phyloP scores from a whole-genome alignment of 495 filamentous ascomycete genomes.

The Ramalina intermedia region DNA sequence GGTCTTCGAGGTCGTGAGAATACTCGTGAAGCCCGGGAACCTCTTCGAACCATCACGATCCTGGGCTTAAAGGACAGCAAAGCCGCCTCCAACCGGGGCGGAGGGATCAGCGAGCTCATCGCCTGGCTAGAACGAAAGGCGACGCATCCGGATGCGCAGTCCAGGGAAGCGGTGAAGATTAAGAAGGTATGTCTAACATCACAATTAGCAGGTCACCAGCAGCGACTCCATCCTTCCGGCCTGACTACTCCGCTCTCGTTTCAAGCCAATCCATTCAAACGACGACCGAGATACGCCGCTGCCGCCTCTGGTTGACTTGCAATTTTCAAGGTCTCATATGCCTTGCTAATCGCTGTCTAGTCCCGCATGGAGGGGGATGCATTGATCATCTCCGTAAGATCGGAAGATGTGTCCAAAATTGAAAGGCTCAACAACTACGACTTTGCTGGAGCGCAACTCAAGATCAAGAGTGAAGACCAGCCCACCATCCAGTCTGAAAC shows the following conservation, averaged over 20 bases:
- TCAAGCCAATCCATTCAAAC: slow-evolving; percentile 42
- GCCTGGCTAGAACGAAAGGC: slow-evolving; percentile 75
- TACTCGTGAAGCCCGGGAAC: slow-evolving; percentile 13
- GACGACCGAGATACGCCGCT: slow-evolving; percentile 35
- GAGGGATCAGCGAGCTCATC: slow-evolving; percentile 54
- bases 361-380: slow-evolving; percentile 54
- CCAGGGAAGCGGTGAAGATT: slow-evolving; percentile 45
- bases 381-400: slow-evolving; percentile 50
- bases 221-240: slow-evolving; percentile 16
- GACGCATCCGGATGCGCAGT: slow-evolving; percentile 32
- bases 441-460: slow-evolving; percentile 49
- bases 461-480: slow-evolving; percentile 28
- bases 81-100: slow-evolving; percentile 50
- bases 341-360: slow-evolving; percentile 62
- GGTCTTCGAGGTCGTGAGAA: slow-evolving; percentile 17
- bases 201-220: slow-evolving; percentile 32
- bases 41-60: slow-evolving; percentile 34
- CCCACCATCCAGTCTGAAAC: slow-evolving; percentile 21
- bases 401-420: slow-evolving; percentile 45
- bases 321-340: slow-evolving; percentile 36
- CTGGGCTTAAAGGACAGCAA: slow-evolving; percentile 66
- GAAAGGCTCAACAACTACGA: slow-evolving; percentile 45
- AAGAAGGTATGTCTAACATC: slow-evolving; percentile 67
- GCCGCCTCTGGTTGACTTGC: slow-evolving; percentile 32
- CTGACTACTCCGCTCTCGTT: slow-evolving; percentile 41